Conservation (phyloP, 768 basidiomycete genomes). For the Pholiota microspora region DNA sequence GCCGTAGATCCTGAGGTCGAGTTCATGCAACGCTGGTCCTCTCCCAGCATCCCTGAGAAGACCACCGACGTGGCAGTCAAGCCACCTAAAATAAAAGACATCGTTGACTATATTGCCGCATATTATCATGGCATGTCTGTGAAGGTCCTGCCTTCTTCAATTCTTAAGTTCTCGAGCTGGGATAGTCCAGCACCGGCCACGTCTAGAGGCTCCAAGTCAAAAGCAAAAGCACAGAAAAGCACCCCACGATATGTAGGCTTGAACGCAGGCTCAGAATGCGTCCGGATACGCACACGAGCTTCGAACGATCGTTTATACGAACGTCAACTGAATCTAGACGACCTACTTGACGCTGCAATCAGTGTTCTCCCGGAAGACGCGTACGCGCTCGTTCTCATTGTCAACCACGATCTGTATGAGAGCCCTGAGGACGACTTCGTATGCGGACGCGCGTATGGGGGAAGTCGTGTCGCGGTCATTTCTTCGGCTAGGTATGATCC, state of each 20-base stretch:
- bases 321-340: constrained; percentile 34
- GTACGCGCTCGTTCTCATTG: constrained; percentile 32
- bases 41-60: constrained; percentile 6
- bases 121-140: constrained; percentile 33
- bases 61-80: not conserved
- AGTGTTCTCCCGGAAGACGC: constrained; percentile 31
- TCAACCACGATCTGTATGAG: constrained; percentile 34
- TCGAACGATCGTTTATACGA: constrained; percentile 24
- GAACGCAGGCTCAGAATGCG: constrained; percentile 26
- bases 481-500: constrained; percentile 35
- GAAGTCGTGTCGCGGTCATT: constrained; percentile 35
- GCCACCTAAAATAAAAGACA: constrained; percentile 20
- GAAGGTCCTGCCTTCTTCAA: constrained; percentile 17
- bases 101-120: constrained; percentile 29
- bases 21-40: constrained; percentile 24
- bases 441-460: constrained; percentile 39
- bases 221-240: constrained; percentile 11
- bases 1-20: constrained; percentile 19
- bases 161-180: constrained; percentile 27
- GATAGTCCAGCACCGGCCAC: constrained; percentile 7
- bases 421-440: constrained; percentile 33
- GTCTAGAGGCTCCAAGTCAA: not conserved
- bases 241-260: constrained; percentile 28
- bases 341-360: constrained; percentile 34
- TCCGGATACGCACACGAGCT: constrained; percentile 31